Base-by-base conservation (phyloP, 352 stramenopile species). In the Pythium coloratum region DNA sequence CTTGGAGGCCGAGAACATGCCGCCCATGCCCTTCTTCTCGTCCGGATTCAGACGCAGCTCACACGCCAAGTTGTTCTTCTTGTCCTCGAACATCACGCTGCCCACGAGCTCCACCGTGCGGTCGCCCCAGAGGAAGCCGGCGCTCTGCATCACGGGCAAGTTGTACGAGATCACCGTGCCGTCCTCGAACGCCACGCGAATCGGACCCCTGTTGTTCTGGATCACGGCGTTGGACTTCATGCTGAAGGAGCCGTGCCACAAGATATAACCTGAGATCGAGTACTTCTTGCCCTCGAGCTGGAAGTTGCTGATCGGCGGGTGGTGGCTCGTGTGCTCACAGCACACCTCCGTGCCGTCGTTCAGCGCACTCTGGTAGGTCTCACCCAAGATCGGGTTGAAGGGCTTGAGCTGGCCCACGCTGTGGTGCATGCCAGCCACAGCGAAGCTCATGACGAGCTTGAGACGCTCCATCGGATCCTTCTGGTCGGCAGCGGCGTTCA, bases 221-320 rank as follows among this genome's bases (percentile, higher is more conserved):
- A 93, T 77, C 59, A 95, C 76, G 2, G 84, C 83, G 61, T 93
- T 95, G n/a, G 83, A 91, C 72, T 95, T 92, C 65, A 94, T 87
- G 57, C 84, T 93, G 72, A 94, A 86, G 34, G 80, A 81, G 8
- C 80, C 83, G 60, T 89, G 80, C 84, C 82, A 92, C 61, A 92
- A 61, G 50, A 92, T 78, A 62, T 91, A 85, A 7, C 84, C 85
- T 9, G 76, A 78, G 55, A 95, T 82, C 16, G 70, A 76, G 68
- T 90, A 95, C 71, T 90, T 91, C 1, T 84, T 81, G 55, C 81
- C 81, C 10, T 85, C 76, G 24, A 95, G 71, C 71, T 93, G 84
- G 58, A 92, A 91, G 64, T 93, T 92, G 71, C 83, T 93, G 67
- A 95, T 91, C 20, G 87, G 87, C 47, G 87, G 87, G 61, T 95